phyloP scores from a whole-genome alignment of 2,329 filamentous ascomycete genomes.

The Calonectria hongkongensis region DNA sequence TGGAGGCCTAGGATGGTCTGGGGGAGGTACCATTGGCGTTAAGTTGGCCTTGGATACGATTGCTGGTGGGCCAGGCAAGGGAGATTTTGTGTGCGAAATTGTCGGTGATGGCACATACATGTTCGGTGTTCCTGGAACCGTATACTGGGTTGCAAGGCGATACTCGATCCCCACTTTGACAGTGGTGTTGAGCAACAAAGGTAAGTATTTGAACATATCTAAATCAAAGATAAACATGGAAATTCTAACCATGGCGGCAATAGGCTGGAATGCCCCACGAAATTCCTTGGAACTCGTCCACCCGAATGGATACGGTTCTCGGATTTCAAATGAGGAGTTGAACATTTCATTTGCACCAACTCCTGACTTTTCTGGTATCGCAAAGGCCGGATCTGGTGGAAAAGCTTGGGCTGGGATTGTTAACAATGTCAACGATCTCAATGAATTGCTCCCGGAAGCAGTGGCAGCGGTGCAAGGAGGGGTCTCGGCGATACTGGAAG shows the following conservation, averaged over 20 bases:
- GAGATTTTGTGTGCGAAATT: slow-evolving; percentile 67
- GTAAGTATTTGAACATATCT: background rate
- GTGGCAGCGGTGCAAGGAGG: slow-evolving; percentile 13
- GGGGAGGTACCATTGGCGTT: slow-evolving; percentile 82
- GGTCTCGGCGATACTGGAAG: slow-evolving; percentile 20
- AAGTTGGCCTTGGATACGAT: slow-evolving; percentile 75
- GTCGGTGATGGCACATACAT: slow-evolving; percentile 71
- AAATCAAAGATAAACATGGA: background rate
- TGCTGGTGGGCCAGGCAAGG: slow-evolving; percentile 59
- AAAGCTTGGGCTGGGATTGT: slow-evolving; percentile 21
- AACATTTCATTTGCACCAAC: slow-evolving; percentile 76
- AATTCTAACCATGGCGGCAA: background rate
- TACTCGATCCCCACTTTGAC: slow-evolving; percentile 69
- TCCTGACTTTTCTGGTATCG: slow-evolving; percentile 75
- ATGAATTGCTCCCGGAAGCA: slow-evolving; percentile 13
- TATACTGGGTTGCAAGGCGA: slow-evolving; percentile 69
- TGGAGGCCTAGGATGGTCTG: slow-evolving; percentile 85
- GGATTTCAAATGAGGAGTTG: slow-evolving; percentile 73
- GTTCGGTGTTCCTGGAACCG: slow-evolving; percentile 68
- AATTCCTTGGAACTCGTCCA: slow-evolving; percentile 74
- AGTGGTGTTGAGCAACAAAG: slow-evolving; percentile 71
- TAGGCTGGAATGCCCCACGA: slow-evolving; percentile 75
- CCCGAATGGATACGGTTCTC: slow-evolving; percentile 71
- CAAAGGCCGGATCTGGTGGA: slow-evolving; percentile 73
- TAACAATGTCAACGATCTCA: background rate